phyloP scores from a whole-genome alignment of 306 rosid genomes.

The Malus fusca region DNA sequence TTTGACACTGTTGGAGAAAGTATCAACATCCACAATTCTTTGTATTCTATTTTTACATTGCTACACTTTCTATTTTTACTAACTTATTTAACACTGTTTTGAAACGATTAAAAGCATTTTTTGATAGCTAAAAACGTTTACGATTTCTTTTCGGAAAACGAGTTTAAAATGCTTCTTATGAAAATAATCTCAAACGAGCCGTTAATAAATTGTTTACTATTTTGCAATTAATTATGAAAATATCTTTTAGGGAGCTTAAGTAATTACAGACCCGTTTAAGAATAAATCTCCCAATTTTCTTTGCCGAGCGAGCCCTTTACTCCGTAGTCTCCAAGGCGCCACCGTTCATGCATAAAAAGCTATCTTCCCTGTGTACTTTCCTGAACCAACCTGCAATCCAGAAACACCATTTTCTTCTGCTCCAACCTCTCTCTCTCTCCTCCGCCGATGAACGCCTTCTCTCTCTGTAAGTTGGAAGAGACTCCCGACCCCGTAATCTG shows the following conservation, averaged over 20 bases:
- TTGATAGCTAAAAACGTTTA: too few species aligned
- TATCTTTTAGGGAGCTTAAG: not conserved
- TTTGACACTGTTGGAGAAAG: not conserved
- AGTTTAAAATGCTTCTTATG: too few species aligned
- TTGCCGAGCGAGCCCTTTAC: slow-evolving; percentile 3
- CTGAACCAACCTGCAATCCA: not conserved
- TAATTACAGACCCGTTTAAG: not conserved
- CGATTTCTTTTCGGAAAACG: too few species aligned
- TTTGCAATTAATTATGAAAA: not conserved
- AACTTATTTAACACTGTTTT: too few species aligned
- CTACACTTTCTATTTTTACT: not conserved
- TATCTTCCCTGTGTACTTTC: not conserved
- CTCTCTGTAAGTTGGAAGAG: slow-evolving; percentile 11
- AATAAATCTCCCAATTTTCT: not conserved
- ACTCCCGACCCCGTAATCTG: not conserved
- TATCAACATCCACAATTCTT: not conserved
- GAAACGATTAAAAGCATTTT: too few species aligned
- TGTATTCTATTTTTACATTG: not conserved
- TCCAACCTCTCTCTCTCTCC: not conserved
- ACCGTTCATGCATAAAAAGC: not conserved
- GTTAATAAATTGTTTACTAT: too few species aligned
- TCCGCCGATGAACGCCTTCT: not conserved
- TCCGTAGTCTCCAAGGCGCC: not conserved
- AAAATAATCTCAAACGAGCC: too few species aligned
- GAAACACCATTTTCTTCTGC: not conserved